Evolutionary conservation across 2,329 filamentous ascomycete genomes (phyloP), one percentile per base, ranked within the genome.

Genomic region (Dothidotthia symphoricarpi): DNA sequence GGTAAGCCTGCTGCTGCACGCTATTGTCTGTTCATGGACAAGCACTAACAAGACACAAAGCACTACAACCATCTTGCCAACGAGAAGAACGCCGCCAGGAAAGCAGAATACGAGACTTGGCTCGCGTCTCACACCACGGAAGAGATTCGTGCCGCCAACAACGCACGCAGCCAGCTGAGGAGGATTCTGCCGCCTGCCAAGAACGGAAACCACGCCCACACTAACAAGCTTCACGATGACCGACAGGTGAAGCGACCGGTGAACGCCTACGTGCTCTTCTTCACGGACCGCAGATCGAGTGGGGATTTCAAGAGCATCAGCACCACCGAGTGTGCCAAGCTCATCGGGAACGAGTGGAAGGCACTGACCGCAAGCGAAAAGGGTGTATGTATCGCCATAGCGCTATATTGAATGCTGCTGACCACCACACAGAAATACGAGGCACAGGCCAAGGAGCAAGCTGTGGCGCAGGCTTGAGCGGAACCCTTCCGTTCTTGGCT

Each of bases 101-200:
- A 60, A 14, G 63, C 66, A 14, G 68, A 66, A 11, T 75, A 74
- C 55, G 66, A 75, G 19, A 57, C 70, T 41, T 86, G 78, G 78
- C 60, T 85, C 14, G 59, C 73, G 22, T 65, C 61, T 3, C 64
- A 81, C 54, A 77, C 77, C 2, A 74, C 78, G 8, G 67, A 76
- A 4, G 60, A 82, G 54, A 83, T 86, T 50, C 68, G 67, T 30
- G 41, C 69, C 3, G 82, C 82, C 39, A 86, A 86, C 59, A 55
- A 48, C 9, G 82, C 82, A 9, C 77, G 82, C 25, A 41, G 26
- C 1, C 9, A 28, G 4, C 51, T 76, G 13, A 57, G 59, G 9
- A 55, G 41, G n/a, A 55, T 45, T 28, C 32, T 44, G 4, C 45
- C 28, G 19, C 14, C 33, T 10, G 44, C 34, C 3, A 16, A 16